Evolutionary conservation across 139 green algal species (phyloP).

Genomic region (Pseudopediastrum boryanum): DNA sequence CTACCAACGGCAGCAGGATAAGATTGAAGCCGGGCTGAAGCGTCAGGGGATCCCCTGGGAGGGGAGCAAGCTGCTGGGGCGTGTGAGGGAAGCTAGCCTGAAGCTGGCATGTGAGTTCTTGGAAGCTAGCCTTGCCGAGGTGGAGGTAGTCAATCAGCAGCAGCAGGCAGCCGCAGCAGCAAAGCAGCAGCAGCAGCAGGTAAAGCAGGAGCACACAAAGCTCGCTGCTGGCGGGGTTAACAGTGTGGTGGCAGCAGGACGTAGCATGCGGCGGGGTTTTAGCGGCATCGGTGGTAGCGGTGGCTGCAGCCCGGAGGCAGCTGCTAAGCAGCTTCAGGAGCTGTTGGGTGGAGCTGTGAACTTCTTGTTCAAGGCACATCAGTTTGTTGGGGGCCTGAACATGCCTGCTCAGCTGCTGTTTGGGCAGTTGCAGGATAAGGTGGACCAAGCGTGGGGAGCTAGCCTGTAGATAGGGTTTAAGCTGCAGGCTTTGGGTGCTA

Average conservation of each 20-base stretch:
- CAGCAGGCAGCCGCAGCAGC: neutral
- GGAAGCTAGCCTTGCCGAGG: neutral
- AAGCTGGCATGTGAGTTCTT: neutral
- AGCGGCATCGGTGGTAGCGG: too few species aligned
- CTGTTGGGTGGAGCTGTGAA: slow-evolving; percentile 11
- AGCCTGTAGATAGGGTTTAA: too few species aligned
- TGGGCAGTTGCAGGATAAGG: too few species aligned
- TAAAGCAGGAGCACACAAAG: neutral
- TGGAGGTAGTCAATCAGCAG: neutral
- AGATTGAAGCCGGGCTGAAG: neutral
- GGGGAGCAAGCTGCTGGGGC: slow-evolving; percentile 3
- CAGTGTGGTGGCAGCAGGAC: neutral
- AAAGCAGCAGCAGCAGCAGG: neutral
- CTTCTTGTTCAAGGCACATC: slow-evolving; percentile 33
- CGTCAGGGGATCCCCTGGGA: slow-evolving; percentile 15
- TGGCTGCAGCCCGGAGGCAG: neutral
- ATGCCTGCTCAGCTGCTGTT: too few species aligned
- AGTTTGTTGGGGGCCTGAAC: slow-evolving; percentile 32
- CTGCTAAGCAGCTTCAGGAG: slow-evolving; percentile 23
- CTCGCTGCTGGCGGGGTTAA: neutral
- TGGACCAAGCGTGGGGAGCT: too few species aligned
- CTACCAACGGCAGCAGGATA: neutral
- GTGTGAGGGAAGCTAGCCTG: slow-evolving; percentile 19
- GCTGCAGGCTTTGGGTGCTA: too few species aligned
- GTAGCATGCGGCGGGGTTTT: slow-evolving; percentile 5